A percentile compares a stretch with the other conserved stretches of the same genome.
These are phyloP conservation scores for Physcomitrium patens DNA, from an alignment of 225 moss, liverwort and hornwort species.

Conservation along the genomic window DNA sequence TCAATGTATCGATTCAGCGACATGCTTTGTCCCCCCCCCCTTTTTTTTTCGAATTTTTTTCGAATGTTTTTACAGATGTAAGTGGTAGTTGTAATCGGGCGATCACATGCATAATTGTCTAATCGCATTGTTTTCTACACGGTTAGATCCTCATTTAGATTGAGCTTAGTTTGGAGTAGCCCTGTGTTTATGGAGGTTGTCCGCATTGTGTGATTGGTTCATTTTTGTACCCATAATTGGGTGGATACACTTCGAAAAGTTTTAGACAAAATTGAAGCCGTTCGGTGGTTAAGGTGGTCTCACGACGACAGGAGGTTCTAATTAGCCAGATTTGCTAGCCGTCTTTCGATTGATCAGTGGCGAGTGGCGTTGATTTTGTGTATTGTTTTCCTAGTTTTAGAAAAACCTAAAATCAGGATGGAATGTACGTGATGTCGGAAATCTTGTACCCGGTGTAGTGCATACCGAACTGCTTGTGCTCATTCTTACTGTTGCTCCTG, in stretches of 20 bases:
- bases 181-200: background rate
- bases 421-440: background rate
- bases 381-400: constrained; percentile 16
- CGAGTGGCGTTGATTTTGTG: background rate
- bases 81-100: constrained; percentile 8
- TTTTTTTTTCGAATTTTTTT: too few species aligned
- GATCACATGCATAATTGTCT: background rate
- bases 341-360: background rate
- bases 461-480: constrained; percentile 20
- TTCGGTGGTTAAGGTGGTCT: background rate
- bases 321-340: background rate
- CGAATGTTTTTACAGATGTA: constrained; percentile 1
- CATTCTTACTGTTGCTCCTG: constrained; percentile 11
- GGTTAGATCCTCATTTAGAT: background rate
- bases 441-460: background rate
- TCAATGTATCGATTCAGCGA: too few species aligned
- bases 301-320: background rate
- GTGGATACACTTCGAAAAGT: background rate
- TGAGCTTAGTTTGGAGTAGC: background rate
- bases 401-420: background rate
- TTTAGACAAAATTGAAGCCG: constrained; percentile 21
- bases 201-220: constrained; percentile 16
- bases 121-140: background rate
- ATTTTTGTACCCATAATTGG: constrained; percentile 18
- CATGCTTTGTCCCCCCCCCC: too few species aligned